These are phyloP conservation scores for Cytidiella melzeri DNA, from an alignment of 768 basidiomycete species.

Conservation along the genomic window DNA sequence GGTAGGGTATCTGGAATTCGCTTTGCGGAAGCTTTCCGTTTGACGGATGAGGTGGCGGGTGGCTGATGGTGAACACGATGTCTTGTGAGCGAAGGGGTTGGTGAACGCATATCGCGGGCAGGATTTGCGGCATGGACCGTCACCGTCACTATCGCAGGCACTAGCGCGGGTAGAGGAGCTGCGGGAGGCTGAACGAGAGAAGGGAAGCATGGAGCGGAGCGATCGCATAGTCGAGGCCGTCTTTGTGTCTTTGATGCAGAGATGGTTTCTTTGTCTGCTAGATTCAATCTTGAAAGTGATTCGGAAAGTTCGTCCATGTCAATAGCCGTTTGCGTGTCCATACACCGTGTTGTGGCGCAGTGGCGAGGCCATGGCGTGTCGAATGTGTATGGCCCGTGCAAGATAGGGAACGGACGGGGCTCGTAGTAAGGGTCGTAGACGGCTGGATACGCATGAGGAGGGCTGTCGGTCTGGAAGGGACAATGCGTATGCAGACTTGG, in stretches of 20 bases:
- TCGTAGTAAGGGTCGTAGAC: slow-evolving; percentile 13
- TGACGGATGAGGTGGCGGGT: not conserved
- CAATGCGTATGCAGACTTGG: too few relatives aligned
- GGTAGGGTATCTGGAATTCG: not conserved
- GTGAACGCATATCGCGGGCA: slow-evolving; percentile 3
- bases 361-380: not conserved
- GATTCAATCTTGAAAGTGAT: not conserved
- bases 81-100: slow-evolving; percentile 1
- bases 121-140: not conserved
- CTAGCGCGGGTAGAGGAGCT: not conserved
- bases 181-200: not conserved
- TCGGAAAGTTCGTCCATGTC: not conserved
- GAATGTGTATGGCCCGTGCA: not conserved
- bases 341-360: not conserved
- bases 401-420: slow-evolving; percentile 15
- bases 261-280: too few relatives aligned
- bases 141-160: not conserved
- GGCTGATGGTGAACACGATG: not conserved
- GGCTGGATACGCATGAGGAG: slow-evolving; percentile 14
- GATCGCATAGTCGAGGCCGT: too few relatives aligned
- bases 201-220: not conserved
- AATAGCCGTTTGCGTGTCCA: too few relatives aligned
- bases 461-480: too few relatives aligned
- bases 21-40: too few relatives aligned
- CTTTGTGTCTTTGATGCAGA: too few relatives aligned